Conservation (phyloP, 257 asterid species). For the Avicennia marina region DNA sequence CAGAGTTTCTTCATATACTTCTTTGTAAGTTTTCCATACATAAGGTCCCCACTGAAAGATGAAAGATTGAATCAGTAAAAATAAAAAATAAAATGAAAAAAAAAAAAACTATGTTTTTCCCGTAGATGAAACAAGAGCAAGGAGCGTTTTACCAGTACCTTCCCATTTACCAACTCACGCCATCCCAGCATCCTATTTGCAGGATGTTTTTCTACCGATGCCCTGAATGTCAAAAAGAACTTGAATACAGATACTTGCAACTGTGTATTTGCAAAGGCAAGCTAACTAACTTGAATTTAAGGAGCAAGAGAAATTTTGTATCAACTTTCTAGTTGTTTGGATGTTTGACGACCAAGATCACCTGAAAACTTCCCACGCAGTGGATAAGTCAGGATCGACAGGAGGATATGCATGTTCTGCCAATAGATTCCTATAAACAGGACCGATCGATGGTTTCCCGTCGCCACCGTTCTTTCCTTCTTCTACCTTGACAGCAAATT, state of each 20-base stretch:
- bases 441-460: not conserved
- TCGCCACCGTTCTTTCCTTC: not conserved
- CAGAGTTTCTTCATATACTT: conserved; percentile 66
- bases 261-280: too few relatives aligned
- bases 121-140: not conserved
- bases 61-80: too few relatives aligned
- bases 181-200: conserved; percentile 87
- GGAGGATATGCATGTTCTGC: not conserved
- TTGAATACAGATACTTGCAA: too few relatives aligned
- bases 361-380: not conserved
- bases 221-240: conserved; percentile 40
- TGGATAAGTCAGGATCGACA: not conserved
- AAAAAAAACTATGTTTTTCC: not conserved
- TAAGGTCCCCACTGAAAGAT: conserved; percentile 92
- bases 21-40: conserved; percentile 73
- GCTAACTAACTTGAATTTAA: too few relatives aligned
- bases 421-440: not conserved
- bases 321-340: too few relatives aligned
- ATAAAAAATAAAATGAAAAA: too few relatives aligned
- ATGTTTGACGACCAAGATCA: too few relatives aligned
- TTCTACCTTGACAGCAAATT: not conserved
- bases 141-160: conserved; percentile 32
- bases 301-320: too few relatives aligned
- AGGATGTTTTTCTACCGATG: conserved; percentile 60
- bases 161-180: conserved; percentile 51